These are phyloP conservation scores for Exophiala sideris DNA, from an alignment of 2,329 filamentous ascomycete genomes.

Conservation along the genomic window DNA sequence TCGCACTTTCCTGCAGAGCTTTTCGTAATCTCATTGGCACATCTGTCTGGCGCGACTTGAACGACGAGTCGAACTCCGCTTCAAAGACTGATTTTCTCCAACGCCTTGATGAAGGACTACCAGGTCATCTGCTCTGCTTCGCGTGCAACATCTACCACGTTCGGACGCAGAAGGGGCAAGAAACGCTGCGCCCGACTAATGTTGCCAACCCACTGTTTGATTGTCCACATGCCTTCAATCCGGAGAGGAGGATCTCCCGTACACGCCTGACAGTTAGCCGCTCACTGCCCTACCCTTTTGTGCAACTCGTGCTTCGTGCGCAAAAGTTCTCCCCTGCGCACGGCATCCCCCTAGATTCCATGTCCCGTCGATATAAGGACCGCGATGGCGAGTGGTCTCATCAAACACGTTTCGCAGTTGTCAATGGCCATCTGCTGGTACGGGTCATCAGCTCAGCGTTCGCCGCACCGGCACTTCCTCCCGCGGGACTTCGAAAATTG, in stretches of 20 bases:
- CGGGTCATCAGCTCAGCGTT: conserved; percentile 56
- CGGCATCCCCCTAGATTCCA: conserved; percentile 46
- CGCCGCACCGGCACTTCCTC: conserved; percentile 51
- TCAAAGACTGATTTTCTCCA: conserved; percentile 52
- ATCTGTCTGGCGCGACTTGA: conserved; percentile 34
- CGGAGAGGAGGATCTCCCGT: conserved; percentile 47
- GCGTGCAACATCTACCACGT: conserved; percentile 55
- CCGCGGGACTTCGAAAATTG: conserved; percentile 52
- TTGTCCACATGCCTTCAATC: conserved; percentile 53
- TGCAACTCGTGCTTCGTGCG: conserved; percentile 55
- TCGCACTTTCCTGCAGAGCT: conserved; percentile 49
- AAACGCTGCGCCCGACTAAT: conserved; percentile 52
- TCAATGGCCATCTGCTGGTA: conserved; percentile 55
- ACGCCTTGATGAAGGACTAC: conserved; percentile 50
- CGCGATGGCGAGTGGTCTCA: conserved; percentile 52
- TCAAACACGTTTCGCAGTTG: conserved; percentile 52
- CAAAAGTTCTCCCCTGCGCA: conserved; percentile 46
- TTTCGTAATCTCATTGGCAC: conserved; percentile 44
- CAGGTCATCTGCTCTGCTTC: conserved; percentile 58
- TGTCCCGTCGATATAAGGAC: conserved; percentile 53
- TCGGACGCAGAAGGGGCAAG: conserved; percentile 51
- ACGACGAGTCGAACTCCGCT: conserved; percentile 41
- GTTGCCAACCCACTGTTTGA: conserved; percentile 56
- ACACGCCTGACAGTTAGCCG: conserved; percentile 54
- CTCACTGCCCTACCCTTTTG: conserved; percentile 56